phyloP scores from a whole-genome alignment of 768 basidiomycete genomes.

The Tricholoma matsutake region DNA sequence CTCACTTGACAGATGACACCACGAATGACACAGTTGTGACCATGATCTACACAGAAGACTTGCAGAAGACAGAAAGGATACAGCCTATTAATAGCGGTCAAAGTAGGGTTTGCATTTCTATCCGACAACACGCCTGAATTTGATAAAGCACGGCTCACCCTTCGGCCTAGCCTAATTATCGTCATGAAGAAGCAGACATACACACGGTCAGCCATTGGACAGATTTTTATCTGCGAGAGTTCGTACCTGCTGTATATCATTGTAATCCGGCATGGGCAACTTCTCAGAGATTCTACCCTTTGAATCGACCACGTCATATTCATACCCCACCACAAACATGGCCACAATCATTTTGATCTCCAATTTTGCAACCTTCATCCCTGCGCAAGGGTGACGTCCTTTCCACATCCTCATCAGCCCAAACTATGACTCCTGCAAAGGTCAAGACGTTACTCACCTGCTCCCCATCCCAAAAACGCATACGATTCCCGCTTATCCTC shows the following conservation, averaged over 20 bases:
- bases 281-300: conserved; percentile 23
- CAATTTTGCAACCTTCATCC: conserved; percentile 35
- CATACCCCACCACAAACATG: conserved; percentile 30
- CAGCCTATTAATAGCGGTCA: too few species aligned
- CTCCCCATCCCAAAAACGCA: conserved; percentile 39
- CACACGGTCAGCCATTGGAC: neutral
- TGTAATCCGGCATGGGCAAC: conserved; percentile 28
- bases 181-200: too few species aligned
- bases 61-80: too few species aligned
- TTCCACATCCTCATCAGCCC: neutral
- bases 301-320: conserved; percentile 33
- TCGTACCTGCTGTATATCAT: conserved; percentile 29
- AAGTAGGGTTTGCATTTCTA: too few species aligned
- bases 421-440: neutral
- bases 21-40: too few species aligned
- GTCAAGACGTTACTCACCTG: conserved; percentile 22
- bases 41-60: too few species aligned
- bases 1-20: too few species aligned
- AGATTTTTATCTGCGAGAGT: neutral
- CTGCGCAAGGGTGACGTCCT: conserved; percentile 39
- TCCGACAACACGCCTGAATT: too few species aligned
- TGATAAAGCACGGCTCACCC: too few species aligned
- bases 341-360: conserved; percentile 19
- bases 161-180: too few species aligned
- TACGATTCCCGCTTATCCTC: conserved; percentile 34